Evolutionary conservation across 73 alveolate species (phyloP).

Genomic region (Paramecium octaurelia): DNA sequence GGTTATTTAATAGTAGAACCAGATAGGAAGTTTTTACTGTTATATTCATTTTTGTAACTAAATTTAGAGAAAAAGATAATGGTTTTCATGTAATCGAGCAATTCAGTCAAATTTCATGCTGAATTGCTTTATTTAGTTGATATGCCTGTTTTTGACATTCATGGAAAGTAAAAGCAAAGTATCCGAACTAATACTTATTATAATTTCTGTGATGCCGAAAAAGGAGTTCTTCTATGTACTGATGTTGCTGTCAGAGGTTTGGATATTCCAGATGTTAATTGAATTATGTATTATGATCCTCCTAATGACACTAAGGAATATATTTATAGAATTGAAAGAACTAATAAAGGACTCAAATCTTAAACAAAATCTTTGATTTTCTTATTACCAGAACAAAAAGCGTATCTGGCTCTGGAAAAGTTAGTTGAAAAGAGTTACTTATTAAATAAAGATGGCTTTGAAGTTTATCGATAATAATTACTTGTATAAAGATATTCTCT

Average conservation of each 20-base stretch:
- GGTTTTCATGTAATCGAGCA: slow-evolving; percentile 94
- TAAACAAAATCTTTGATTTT: slow-evolving; percentile 96
- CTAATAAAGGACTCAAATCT: slow-evolving; percentile 96
- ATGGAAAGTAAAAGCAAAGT: slow-evolving; percentile 50
- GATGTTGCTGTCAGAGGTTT: slow-evolving; percentile 99
- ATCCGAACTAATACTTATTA: slow-evolving; percentile 90
- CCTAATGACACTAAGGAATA: slow-evolving; percentile 99
- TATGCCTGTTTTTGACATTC: slow-evolving; percentile 80
- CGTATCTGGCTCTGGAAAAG: slow-evolving; percentile 87
- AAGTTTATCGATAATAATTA: slow-evolving; percentile 92
- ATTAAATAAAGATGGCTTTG: slow-evolving; percentile 94
- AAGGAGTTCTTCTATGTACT: slow-evolving; percentile 97
- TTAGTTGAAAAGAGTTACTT: slow-evolving; percentile 96
- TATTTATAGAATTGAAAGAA: slow-evolving; percentile 99
- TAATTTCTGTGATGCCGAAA: slow-evolving; percentile 94
- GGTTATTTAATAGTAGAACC: slow-evolving; percentile 92
- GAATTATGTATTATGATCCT: slow-evolving; percentile 98
- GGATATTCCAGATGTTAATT: slow-evolving; percentile 84
- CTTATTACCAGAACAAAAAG: slow-evolving; percentile 96
- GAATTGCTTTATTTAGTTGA: slow-evolving; percentile 98
- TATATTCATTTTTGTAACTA: slow-evolving; percentile 90
- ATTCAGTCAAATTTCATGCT: slow-evolving; percentile 95
- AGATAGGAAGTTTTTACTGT: slow-evolving; percentile 82
- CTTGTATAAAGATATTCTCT: neutral
- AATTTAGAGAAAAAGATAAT: slow-evolving; percentile 90